These are phyloP conservation scores for Crotalaria pallida DNA, from an alignment of 306 rosid species.

Conservation along the genomic window DNA sequence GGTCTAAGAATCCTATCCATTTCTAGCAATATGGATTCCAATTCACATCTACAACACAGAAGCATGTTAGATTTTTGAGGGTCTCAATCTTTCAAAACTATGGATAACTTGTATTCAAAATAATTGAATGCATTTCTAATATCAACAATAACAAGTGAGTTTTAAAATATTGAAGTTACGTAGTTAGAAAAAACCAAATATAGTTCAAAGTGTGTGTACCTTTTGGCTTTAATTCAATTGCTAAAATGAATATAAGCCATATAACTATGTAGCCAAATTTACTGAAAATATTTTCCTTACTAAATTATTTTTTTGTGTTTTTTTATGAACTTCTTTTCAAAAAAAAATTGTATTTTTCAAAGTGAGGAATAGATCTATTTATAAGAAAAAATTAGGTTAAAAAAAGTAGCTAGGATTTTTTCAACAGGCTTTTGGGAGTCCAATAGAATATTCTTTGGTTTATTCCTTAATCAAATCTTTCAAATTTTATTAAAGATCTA, in stretches of 20 bases:
- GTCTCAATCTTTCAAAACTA: background rate
- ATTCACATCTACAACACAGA: slow-evolving; percentile 53
- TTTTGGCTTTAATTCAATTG: background rate
- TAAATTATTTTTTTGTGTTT: no score
- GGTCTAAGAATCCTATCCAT: slow-evolving; percentile 83
- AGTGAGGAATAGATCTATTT: no score
- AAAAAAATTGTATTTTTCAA: no score
- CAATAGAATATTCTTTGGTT: no score
- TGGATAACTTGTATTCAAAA: background rate
- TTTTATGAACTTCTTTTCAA: no score
- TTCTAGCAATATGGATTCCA: slow-evolving; percentile 66
- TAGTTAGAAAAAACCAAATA: background rate
- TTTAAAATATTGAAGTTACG: background rate
- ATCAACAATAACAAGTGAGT: background rate
- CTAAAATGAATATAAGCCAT: background rate
- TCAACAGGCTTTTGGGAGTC: no score
- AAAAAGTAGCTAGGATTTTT: no score
- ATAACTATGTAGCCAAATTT: background rate
- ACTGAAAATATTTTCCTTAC: background rate
- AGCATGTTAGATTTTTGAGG: background rate
- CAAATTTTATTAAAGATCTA: no score
- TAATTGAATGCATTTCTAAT: background rate
- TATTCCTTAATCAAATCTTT: no score
- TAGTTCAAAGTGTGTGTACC: background rate
- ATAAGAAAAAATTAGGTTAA: no score